A percentile compares a stretch with the other conserved stretches of the same genome.
phyloP scores from a whole-genome alignment of 2,329 filamentous ascomycete genomes.

The Lasiodiplodia sp. region DNA sequence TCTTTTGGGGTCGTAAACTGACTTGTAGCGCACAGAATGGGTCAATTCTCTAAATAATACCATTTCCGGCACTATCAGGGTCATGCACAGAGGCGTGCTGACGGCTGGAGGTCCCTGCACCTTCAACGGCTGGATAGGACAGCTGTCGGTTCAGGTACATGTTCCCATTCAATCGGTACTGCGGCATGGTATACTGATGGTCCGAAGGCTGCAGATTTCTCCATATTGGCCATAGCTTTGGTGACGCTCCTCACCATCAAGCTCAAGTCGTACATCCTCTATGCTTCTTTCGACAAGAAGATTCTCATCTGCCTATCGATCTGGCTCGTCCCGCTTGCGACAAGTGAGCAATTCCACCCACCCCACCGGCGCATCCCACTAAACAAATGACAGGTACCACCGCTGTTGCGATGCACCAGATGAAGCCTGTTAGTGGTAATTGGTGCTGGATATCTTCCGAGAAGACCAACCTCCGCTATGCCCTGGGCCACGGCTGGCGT shows the following conservation, averaged over 20 bases:
- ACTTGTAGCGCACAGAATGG: constrained; percentile 46
- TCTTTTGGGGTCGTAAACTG: neutral
- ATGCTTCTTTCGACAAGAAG: constrained; percentile 40
- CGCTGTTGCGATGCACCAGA: constrained; percentile 31
- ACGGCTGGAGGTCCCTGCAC: constrained; percentile 46
- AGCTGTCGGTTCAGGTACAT: constrained; percentile 55
- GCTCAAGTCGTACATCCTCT: constrained; percentile 44
- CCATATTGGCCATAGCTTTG: constrained; percentile 55
- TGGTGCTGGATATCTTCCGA: constrained; percentile 57
- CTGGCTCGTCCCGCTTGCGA: constrained; percentile 52
- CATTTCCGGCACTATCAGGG: constrained; percentile 50
- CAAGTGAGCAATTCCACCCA: constrained; percentile 37
- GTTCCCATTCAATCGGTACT: neutral
- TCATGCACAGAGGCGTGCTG: constrained; percentile 39
- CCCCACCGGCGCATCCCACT: neutral
- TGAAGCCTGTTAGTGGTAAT: constrained; percentile 54
- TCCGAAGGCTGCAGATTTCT: constrained; percentile 44
- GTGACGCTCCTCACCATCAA: constrained; percentile 52
- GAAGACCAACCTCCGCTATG: constrained; percentile 51
- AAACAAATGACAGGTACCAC: constrained; percentile 10
- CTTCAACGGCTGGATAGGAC: constrained; percentile 55
- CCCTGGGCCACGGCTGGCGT: constrained; percentile 56
- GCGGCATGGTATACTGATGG: neutral
- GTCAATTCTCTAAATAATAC: constrained; percentile 55
- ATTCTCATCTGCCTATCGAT: constrained; percentile 47